Conservation (phyloP, 202 grass and related monocot genomes). For the Thinopyrum obtusiflorum region DNA sequence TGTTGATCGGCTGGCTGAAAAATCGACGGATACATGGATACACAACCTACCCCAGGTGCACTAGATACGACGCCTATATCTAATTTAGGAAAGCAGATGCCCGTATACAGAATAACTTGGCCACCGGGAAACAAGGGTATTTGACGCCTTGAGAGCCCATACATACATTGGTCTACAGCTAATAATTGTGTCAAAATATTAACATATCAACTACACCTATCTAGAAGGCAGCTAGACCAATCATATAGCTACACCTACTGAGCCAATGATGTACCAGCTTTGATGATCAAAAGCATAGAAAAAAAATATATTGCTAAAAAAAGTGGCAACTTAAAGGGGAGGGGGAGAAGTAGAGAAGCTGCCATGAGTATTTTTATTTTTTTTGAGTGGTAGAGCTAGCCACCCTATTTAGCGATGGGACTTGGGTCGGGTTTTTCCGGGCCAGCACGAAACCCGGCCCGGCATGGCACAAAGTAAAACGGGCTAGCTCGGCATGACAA, state of each 20-base stretch:
- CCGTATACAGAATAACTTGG: slow-evolving; percentile 12
- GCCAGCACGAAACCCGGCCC: too few species aligned
- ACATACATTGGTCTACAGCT: neutral
- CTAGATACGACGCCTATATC: neutral
- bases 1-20: too few species aligned
- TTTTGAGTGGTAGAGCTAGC: neutral
- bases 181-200: neutral
- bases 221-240: neutral
- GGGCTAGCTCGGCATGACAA: too few species aligned
- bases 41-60: too few species aligned
- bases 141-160: neutral
- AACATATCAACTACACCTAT: neutral
- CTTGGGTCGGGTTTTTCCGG: too few species aligned
- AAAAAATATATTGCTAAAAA: too few species aligned
- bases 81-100: slow-evolving; percentile 26
- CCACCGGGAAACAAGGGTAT: slow-evolving; percentile 28
- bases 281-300: slow-evolving; percentile 11
- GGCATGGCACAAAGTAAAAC: too few species aligned
- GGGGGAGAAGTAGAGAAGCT: slow-evolving; percentile 8
- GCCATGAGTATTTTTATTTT: too few species aligned
- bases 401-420: neutral
- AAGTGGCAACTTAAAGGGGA: slow-evolving; percentile 1
- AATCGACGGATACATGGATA: too few species aligned
- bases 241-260: neutral
- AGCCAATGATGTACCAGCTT: neutral